Base-by-base conservation (phyloP, 2,329 filamentous ascomycete species). In the Monosporascus cannonballus region DNA sequence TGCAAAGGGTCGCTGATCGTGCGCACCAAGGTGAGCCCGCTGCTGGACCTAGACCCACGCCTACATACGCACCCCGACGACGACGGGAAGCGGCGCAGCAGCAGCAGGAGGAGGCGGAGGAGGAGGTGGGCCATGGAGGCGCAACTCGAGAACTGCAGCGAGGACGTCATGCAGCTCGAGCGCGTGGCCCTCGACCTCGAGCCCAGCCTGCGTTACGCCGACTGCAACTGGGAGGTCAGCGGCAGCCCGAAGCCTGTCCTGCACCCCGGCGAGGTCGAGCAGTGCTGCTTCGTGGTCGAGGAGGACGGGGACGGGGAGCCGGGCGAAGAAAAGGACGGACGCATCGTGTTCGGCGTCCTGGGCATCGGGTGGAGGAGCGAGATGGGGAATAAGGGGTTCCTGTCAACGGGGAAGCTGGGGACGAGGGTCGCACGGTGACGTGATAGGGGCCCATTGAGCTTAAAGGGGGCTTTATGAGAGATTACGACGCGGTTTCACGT, bases 61-160 rank as follows among this genome's bases (percentile, higher is more conserved):
- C 22, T 15, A n/a, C 47, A 17, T 42, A 24, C 39, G n/a, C 18
- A n/a, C 38, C 36, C 14, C 24, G 11, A 25, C 14, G 8, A 25
- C 47, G 22, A 48, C 24, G 47, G 22, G 39, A 42, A 22, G 42
- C 20, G 22, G 34, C 50, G 42, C 49, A 15, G 20, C 63, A 67
- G 38, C 49, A 14, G 20, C 63, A 67, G 38, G 61, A 71, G 50
- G 42, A 20, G 30, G 47, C 27, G 49, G 20, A 37, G 53, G 48
- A 17, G 55, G 56, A 46, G 52, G 59, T 96, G 90, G 80, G 85
- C 90, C 15, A 77, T 99, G 48, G 94, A 99, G 70, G 94, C 93
- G 25, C 94, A 99, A 73, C 72, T 99, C 54, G 94, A 99, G 75
- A 99, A 97, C 70, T 89, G 92, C 65, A 90, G 90, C 47, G 92